Percentiles rank a stretch among this genome's conserved stretches.
These are phyloP conservation scores for Suhomyces pyralidae DNA, from an alignment of 805 yeast genomes.

Conservation along the genomic window DNA sequence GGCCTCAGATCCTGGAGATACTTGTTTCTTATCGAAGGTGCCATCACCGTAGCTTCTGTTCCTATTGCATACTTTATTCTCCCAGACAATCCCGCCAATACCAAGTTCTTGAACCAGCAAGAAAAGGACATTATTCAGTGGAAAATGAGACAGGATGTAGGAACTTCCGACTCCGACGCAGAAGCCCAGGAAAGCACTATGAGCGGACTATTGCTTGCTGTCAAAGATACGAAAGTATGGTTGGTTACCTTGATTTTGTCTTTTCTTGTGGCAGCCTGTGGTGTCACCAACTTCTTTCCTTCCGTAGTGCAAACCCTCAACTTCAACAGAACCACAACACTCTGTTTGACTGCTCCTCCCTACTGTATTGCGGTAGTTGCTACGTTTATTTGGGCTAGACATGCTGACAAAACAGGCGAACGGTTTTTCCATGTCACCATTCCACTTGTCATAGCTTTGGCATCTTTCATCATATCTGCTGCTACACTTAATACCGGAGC, in stretches of 20 bases:
- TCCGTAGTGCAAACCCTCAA: slow-evolving; percentile 56
- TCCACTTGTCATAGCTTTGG: slow-evolving; percentile 42
- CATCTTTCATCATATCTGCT: slow-evolving; percentile 48
- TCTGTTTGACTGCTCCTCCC: slow-evolving; percentile 60
- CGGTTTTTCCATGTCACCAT: slow-evolving; percentile 47
- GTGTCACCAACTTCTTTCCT: slow-evolving; percentile 61
- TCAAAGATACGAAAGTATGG: slow-evolving; percentile 47
- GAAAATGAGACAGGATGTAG: slow-evolving; percentile 40
- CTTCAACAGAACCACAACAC: slow-evolving; percentile 47
- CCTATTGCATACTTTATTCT: slow-evolving; percentile 45
- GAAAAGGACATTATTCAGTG: slow-evolving; percentile 44
- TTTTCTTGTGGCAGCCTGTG: slow-evolving; percentile 55
- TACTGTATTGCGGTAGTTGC: slow-evolving; percentile 49
- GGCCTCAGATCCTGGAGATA: slow-evolving; percentile 53
- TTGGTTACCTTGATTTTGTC: slow-evolving; percentile 42
- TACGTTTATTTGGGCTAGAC: slow-evolving; percentile 52
- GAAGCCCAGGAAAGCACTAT: slow-evolving; percentile 35
- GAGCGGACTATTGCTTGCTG: slow-evolving; percentile 35
- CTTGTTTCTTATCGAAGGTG: slow-evolving; percentile 56
- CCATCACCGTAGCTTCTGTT: slow-evolving; percentile 45
- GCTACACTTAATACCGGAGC: slow-evolving; percentile 54
- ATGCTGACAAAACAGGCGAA: slow-evolving; percentile 56
- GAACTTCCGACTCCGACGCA: slow-evolving; percentile 37
- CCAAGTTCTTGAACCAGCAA: slow-evolving; percentile 43
- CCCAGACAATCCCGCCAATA: slow-evolving; percentile 53